These are phyloP conservation scores for Metarhizium brunneum DNA, from an alignment of 2,329 filamentous ascomycete genomes.

Conservation along the genomic window DNA sequence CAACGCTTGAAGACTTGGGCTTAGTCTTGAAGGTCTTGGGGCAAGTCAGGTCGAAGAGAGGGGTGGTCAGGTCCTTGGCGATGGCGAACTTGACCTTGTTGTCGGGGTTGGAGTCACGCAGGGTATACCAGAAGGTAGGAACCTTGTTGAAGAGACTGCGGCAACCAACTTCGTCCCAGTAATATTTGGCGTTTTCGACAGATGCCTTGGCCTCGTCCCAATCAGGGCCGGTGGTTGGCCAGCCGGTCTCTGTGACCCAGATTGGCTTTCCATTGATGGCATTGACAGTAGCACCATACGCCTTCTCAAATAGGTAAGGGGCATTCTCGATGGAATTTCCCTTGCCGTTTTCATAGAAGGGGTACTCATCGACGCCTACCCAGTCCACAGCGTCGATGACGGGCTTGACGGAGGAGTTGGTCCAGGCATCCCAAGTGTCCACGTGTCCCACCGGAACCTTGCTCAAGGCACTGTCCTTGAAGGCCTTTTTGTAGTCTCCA, in stretches of 20 bases:
- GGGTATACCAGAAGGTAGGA: conserved; percentile 53
- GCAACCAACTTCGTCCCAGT: conserved; percentile 56
- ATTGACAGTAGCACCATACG: conserved; percentile 32
- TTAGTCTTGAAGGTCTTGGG: conserved; percentile 30
- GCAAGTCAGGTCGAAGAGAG: conserved; percentile 46
- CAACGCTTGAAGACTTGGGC: conserved; percentile 11
- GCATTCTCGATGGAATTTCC: conserved; percentile 47
- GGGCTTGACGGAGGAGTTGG: conserved; percentile 46
- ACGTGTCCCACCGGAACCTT: conserved; percentile 53
- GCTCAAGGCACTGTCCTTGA: conserved; percentile 35
- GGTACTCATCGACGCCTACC: conserved; percentile 56
- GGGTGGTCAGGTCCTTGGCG: conserved; percentile 42
- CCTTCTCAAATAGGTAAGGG: conserved; percentile 42
- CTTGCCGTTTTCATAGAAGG: conserved; percentile 53
- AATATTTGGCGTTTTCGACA: conserved; percentile 50
- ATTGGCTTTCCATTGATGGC: conserved; percentile 44
- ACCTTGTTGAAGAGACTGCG: conserved; percentile 43
- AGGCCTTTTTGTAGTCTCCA: conserved; percentile 49
- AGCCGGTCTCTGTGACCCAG: conserved; percentile 58
- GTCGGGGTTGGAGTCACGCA: conserved; percentile 51
- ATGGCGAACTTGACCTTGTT: conserved; percentile 51
- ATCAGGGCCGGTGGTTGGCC: conserved; percentile 46
- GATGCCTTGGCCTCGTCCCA: conserved; percentile 47
- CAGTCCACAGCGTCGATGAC: conserved; percentile 57
- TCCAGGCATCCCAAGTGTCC: conserved; percentile 59